Evolutionary conservation across 176 grass and related monocot genomes (phyloP), one percentile per base, ranked within the genome.

Genomic region (Juncus inflexus): DNA sequence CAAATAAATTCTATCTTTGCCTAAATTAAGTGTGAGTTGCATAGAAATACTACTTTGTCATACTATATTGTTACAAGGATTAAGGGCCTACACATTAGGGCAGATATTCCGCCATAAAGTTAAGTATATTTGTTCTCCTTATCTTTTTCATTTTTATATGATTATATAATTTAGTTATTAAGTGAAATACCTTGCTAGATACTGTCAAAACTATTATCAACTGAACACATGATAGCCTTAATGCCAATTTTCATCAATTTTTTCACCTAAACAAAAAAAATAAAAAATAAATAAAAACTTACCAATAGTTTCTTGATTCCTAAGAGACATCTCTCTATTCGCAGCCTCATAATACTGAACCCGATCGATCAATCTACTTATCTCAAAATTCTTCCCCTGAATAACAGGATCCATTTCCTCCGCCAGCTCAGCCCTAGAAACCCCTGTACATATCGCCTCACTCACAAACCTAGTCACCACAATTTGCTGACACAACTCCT

Each of bases 231-330:
- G 19, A 28, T 1, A 28, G 19, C 19, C 19, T 28, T 28, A 28
- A 28, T 28, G 19, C 19, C 19, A 28, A 28, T 28, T 28, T 28
- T 28, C 19, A 28, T 28, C 19, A 28, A 28, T 28, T 28, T 28
- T 28, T 28, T 28, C 19, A 28, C 19, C 19, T 28, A 36, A 42
- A 50, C 16, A 55, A 70, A 15, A 50, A 3, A 67, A 65, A 71
- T 42, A 35, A 37, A 42, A 43, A 16, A 54, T 3, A 9, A 11
- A 7, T 6, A 38, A 56, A 76, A 69, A 9, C 72, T 75, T 73
- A 94, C 95, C 95, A 0, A 94, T 84, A 66, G 95, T 85, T 83
- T 99, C 89, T 87, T 99, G 95, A 59, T 99, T 99, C 76, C 89
- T 84, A 52, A 89, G 95, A 62, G 89, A 99, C 86, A 99, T 99